Evolutionary conservation across 2,329 filamentous ascomycete species (phyloP).

Genomic region (Talaromyces islandicus): DNA sequence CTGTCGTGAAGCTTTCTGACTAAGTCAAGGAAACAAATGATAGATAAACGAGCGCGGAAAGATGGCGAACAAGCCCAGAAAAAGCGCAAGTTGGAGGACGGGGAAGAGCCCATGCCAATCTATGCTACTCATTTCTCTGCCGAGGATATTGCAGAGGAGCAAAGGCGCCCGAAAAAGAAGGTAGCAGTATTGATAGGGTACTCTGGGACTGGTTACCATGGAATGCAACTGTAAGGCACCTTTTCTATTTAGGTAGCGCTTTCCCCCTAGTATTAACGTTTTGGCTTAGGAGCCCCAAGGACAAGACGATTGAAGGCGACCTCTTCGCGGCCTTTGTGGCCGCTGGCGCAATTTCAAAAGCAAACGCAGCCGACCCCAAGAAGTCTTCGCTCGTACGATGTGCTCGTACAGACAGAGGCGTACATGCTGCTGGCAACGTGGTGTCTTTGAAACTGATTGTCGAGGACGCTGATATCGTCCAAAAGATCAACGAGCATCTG

Average conservation of each 20-base stretch:
- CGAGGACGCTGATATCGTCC: conserved; percentile 78
- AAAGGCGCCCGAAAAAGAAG: conserved; percentile 87
- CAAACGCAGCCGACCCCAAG: conserved; percentile 92
- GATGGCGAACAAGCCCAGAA: conserved; percentile 49
- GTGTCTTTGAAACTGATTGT: conserved; percentile 94
- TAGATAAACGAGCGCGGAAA: conserved; percentile 49
- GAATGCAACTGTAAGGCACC: conserved; percentile 72
- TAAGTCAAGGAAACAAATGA: conserved; percentile 44
- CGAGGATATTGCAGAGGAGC: conserved; percentile 83
- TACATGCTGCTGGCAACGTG: conserved; percentile 92
- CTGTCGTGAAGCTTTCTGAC: conserved; percentile 37
- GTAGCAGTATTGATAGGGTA: conserved; percentile 95
- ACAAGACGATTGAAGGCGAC: conserved; percentile 95
- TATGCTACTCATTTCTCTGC: conserved; percentile 58
- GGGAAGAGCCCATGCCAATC: conserved; percentile 39
- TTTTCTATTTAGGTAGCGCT: not conserved
- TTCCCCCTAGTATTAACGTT: not conserved
- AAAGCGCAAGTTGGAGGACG: conserved; percentile 48
- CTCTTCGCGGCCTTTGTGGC: conserved; percentile 87
- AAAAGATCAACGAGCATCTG: conserved; percentile 83
- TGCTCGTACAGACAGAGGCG: conserved; percentile 93
- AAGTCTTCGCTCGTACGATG: conserved; percentile 93
- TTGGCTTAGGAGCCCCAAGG: conserved; percentile 43
- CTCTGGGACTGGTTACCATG: conserved; percentile 91
- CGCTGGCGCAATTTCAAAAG: conserved; percentile 90